Evolutionary conservation across 495 filamentous ascomycete genomes (phyloP), one percentile per base, ranked within the genome.

Genomic region (Extremus antarcticus): DNA sequence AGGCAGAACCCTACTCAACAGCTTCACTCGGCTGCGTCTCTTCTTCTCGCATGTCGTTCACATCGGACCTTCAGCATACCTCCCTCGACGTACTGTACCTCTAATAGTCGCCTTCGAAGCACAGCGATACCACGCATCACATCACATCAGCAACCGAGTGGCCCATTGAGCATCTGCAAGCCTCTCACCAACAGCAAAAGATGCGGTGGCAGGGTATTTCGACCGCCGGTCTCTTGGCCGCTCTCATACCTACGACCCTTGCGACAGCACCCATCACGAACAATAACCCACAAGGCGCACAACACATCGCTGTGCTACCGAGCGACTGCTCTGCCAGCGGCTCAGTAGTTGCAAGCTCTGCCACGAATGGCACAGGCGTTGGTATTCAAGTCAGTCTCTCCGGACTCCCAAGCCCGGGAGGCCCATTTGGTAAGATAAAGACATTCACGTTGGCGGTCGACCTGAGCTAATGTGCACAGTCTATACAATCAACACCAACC

Each of bases 401-500:
- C 47, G 85, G 86, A 55, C 73, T 94, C 32, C 88, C 87, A 53
- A 67, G 71, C 15, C 69, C 67, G 29, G 78, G 76, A 25, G 84
- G 84, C 3, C 84, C 87, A 3, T 89, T 89, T 73, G 60, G 84
- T 90, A n/a, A 45, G 41, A 9, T n/a, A 45, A 17, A 21, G 16
- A 45, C 19, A 3, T 45, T 7, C 19, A 7, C 17, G 17, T n/a
- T 45, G 3, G 19, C 15, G 20, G 20, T 13, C 17, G 24, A 45
- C 7, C 7, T 17, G 3, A n/a, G 17, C 47, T 20, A 19, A 25
- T n/a, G 11, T 13, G 23, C 32, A 9, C 56, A 90, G 88, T 75
- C 25, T 95, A 95, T 73, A 88, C 94, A 61, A 76, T 95, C 63
- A 88, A 95, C 72, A 79, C 81, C 54, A 65, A 72, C 43, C 85